Percentiles rank a stretch among this genome's conserved stretches.
Conservation (phyloP, 805 yeast species). For the Danielia oregonensis region DNA sequence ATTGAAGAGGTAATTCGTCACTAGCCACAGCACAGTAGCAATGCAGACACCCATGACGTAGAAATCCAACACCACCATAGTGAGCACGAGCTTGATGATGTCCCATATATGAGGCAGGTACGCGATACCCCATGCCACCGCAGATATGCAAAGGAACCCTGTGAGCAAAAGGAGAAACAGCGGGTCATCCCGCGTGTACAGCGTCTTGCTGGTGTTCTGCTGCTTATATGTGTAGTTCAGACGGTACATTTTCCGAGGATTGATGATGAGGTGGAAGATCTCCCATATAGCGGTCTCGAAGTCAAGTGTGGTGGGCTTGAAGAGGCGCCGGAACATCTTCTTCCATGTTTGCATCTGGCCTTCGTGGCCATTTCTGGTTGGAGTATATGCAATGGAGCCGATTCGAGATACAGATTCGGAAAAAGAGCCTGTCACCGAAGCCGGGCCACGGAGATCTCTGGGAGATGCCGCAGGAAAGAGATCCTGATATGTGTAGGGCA, state of each 20-base stretch:
- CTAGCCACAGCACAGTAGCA: slow-evolving; percentile 70
- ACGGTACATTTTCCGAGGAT: slow-evolving; percentile 80
- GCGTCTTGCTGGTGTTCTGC: slow-evolving; percentile 51
- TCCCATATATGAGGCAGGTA: slow-evolving; percentile 63
- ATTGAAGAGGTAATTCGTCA: slow-evolving; percentile 63
- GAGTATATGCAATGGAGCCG: slow-evolving; percentile 13
- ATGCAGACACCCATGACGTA: slow-evolving; percentile 63
- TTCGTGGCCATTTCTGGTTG: slow-evolving; percentile 8
- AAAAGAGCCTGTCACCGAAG: slow-evolving; percentile 21
- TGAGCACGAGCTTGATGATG: slow-evolving; percentile 62
- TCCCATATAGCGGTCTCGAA: slow-evolving; percentile 95
- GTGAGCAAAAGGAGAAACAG: slow-evolving; percentile 74
- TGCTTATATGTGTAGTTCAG: slow-evolving; percentile 73
- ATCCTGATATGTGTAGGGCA: slow-evolving; percentile 43
- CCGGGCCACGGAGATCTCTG: slow-evolving; percentile 13
- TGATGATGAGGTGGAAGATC: slow-evolving; percentile 63
- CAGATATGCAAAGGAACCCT: slow-evolving; percentile 64
- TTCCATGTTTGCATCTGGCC: slow-evolving; percentile 7
- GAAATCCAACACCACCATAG: slow-evolving; percentile 85
- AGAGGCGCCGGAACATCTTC: slow-evolving; percentile 32
- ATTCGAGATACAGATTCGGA: slow-evolving; percentile 12
- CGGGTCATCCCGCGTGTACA: slow-evolving; percentile 92
- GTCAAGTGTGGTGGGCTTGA: slow-evolving; percentile 78
- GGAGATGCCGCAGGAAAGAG: slow-evolving; percentile 30
- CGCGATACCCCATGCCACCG: slow-evolving; percentile 87